phyloP scores from a whole-genome alignment of 2,329 filamentous ascomycete genomes.

The Zalaria obscura region DNA sequence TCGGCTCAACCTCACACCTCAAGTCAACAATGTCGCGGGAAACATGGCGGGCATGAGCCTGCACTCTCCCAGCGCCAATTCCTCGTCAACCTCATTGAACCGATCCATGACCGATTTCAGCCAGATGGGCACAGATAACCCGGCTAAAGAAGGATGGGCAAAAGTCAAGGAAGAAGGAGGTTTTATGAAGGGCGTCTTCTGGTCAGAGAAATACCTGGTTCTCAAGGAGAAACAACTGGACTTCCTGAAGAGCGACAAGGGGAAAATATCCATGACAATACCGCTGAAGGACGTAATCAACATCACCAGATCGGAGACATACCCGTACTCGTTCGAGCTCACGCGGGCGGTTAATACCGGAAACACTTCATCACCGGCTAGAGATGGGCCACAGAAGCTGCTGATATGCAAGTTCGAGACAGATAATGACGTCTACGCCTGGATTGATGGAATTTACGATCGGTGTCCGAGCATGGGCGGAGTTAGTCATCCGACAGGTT shows the following conservation, averaged over 20 bases:
- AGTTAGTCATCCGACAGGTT: constrained; percentile 97
- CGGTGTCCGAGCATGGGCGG: constrained; percentile 95
- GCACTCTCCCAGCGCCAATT: constrained; percentile 39
- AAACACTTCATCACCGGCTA: constrained; percentile 54
- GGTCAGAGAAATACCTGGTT: constrained; percentile 87
- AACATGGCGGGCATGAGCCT: constrained; percentile 68
- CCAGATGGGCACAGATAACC: constrained; percentile 18
- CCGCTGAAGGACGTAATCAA: constrained; percentile 77
- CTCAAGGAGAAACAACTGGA: constrained; percentile 86
- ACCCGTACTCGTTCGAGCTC: constrained; percentile 88
- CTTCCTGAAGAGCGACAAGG: constrained; percentile 82
- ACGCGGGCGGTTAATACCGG: constrained; percentile 56
- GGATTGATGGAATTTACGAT: constrained; percentile 97
- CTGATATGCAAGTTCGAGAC: constrained; percentile 88
- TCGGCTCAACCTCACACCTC: constrained; percentile 59
- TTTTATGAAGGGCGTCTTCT: constrained; percentile 64
- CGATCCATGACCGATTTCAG: constrained; percentile 27
- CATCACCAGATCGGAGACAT: constrained; percentile 80
- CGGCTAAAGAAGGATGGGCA: constrained; percentile 53
- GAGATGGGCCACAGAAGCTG: constrained; percentile 68
- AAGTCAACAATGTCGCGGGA: constrained; percentile 53
- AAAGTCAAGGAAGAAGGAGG: constrained; percentile 82
- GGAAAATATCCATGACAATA: constrained; percentile 77
- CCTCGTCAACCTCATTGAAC: constrained; percentile 21
- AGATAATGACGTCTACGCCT: constrained; percentile 94